Evolutionary conservation across 2,329 filamentous ascomycete species (phyloP).

Genomic region (Diaporthe batatas): DNA sequence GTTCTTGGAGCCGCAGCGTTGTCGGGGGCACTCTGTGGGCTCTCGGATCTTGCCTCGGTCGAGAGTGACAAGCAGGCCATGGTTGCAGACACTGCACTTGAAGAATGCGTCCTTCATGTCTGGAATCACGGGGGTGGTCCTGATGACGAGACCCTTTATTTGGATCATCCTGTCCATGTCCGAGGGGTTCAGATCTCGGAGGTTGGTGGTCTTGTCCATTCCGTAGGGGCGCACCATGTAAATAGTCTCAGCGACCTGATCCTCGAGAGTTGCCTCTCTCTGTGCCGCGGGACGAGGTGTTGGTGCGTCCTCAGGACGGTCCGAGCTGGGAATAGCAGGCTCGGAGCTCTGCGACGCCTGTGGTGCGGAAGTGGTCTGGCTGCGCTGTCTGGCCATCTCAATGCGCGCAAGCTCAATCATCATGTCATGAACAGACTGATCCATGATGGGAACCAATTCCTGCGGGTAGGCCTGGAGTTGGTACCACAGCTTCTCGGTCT

Average conservation of each 20-base stretch:
- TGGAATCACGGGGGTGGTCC: constrained; percentile 94
- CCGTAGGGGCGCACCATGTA: constrained; percentile 94
- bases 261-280: constrained; percentile 74
- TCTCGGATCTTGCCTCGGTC: constrained; percentile 97
- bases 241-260: constrained; percentile 81
- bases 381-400: constrained; percentile 78
- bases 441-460: constrained; percentile 97
- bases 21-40: constrained; percentile 88
- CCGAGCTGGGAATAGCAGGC: constrained; percentile 83
- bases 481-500: constrained; percentile 94
- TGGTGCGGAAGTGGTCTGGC: constrained; percentile 69
- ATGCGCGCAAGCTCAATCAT: constrained; percentile 91
- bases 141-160: constrained; percentile 95
- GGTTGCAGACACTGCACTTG: constrained; percentile 92
- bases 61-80: constrained; percentile 90
- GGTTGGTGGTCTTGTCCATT: constrained; percentile 86
- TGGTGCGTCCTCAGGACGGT: constrained; percentile 69
- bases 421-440: constrained; percentile 91
- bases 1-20: constrained; percentile 85
- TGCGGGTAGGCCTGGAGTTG: constrained; percentile 94
- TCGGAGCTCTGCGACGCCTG: constrained; percentile 75
- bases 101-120: constrained; percentile 99
- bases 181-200: constrained; percentile 92
- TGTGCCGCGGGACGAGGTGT: constrained; percentile 60
- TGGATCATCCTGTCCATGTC: constrained; percentile 97